These are phyloP conservation scores for Alternaria brassicicola DNA, from an alignment of 2,329 filamentous ascomycete genomes.

Conservation along the genomic window DNA sequence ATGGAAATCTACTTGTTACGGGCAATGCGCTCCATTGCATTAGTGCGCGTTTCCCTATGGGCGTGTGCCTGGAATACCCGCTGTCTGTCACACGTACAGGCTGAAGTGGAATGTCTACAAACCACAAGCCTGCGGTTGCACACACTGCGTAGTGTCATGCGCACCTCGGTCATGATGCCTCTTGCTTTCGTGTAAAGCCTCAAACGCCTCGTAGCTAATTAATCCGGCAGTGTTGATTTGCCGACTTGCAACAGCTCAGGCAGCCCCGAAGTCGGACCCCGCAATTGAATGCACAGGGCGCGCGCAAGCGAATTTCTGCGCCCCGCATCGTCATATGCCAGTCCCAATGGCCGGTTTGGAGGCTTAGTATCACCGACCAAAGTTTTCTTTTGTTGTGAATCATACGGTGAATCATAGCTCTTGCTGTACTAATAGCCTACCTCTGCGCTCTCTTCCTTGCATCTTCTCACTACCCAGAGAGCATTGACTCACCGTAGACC, in stretches of 20 bases:
- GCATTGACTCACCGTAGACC: not conserved
- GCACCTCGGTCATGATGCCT: not conserved
- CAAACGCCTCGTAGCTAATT: not conserved
- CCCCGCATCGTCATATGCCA: slow-evolving; percentile 27
- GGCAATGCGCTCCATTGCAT: slow-evolving; percentile 3
- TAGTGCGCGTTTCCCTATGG: not conserved
- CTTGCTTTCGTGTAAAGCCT: not conserved
- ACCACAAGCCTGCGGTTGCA: not conserved
- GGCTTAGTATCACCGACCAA: slow-evolving; percentile 19
- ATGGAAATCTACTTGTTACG: not conserved
- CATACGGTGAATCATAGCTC: slow-evolving; percentile 26
- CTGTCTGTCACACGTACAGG: not conserved
- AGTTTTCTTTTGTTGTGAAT: slow-evolving; percentile 24
- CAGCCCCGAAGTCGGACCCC: slow-evolving; percentile 21
- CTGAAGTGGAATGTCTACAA: not conserved
- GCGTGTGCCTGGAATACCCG: slow-evolving; percentile 17
- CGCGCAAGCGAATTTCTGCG: slow-evolving; percentile 18
- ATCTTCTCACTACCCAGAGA: not conserved
- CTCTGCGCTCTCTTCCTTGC: not conserved
- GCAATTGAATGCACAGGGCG: slow-evolving; percentile 13
- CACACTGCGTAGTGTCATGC: not conserved
- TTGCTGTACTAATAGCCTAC: slow-evolving; percentile 4
- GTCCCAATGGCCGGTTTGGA: slow-evolving; percentile 4
- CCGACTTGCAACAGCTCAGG: not conserved
- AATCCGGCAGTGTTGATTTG: slow-evolving; percentile 2